A percentile compares a stretch with the other conserved stretches of the same genome.
These are phyloP conservation scores for Carex pumila DNA, from an alignment of 176 grass and related monocot genomes.

Conservation along the genomic window DNA sequence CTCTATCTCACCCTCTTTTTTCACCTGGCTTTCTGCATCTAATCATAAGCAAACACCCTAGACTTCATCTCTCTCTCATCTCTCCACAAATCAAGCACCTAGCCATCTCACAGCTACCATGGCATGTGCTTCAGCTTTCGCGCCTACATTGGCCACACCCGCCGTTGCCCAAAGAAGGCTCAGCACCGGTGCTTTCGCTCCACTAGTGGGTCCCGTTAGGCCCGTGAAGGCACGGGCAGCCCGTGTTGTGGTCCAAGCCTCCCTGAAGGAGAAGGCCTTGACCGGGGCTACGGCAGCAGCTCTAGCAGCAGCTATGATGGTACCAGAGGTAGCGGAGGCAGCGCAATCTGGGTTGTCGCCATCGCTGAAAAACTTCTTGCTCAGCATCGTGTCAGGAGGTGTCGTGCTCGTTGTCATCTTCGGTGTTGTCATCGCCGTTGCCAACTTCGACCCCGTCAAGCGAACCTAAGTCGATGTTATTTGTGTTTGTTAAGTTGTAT, in stretches of 20 bases:
- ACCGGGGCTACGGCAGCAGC: conserved; percentile 24
- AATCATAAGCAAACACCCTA: conserved; percentile 17
- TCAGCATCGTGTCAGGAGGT: conserved; percentile 32
- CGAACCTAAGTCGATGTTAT: conserved; percentile 11
- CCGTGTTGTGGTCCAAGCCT: conserved; percentile 17
- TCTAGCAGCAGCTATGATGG: conserved; percentile 23
- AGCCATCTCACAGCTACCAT: conserved; percentile 3
- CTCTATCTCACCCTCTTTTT: conserved; percentile 10
- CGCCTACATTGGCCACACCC: not conserved
- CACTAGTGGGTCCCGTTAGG: not conserved
- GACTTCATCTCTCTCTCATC: not conserved
- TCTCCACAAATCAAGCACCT: not conserved
- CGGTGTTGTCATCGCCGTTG: conserved; percentile 23
- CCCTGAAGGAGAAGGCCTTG: conserved; percentile 21
- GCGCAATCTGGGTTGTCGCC: conserved; percentile 20
- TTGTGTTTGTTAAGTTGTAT: conserved; percentile 9
- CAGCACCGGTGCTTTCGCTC: not conserved
- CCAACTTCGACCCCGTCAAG: conserved; percentile 36
- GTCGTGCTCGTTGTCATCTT: conserved; percentile 20
- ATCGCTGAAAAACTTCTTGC: conserved; percentile 37
- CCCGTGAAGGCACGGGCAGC: not conserved
- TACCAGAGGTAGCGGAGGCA: conserved; percentile 29
- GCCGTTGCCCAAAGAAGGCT: not conserved
- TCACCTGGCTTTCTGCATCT: conserved; percentile 1
- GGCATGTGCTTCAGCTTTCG: conserved; percentile 23